These are phyloP conservation scores for Hygrophoropsis aurantiaca DNA, from an alignment of 768 basidiomycete genomes.

Conservation along the genomic window DNA sequence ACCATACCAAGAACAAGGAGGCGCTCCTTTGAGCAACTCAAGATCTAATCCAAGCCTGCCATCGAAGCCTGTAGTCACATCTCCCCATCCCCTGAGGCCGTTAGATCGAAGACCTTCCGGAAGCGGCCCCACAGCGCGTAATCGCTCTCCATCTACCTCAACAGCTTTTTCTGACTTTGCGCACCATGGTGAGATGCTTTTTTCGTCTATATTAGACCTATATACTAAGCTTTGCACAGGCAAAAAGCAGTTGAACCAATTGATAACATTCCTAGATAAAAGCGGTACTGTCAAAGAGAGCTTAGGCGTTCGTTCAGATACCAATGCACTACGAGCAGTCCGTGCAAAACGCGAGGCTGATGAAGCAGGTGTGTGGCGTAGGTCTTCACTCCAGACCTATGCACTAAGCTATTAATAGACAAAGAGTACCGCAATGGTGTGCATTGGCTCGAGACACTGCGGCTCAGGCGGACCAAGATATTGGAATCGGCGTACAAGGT, in stretches of 20 bases:
- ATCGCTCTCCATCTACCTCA: slow-evolving; percentile 79
- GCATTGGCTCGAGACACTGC: slow-evolving; percentile 89
- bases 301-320: slow-evolving; percentile 56
- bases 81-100: slow-evolving; percentile 74
- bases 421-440: slow-evolving; percentile 89
- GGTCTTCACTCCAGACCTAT: neutral
- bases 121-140: slow-evolving; percentile 50
- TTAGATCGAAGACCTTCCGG: slow-evolving; percentile 74
- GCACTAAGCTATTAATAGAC: slow-evolving; percentile 45
- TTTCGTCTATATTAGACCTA: neutral
- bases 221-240: slow-evolving; percentile 39
- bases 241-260: slow-evolving; percentile 82
- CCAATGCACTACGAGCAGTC: slow-evolving; percentile 68
- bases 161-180: slow-evolving; percentile 86
- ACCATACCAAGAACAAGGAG: slow-evolving; percentile 31
- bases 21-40: slow-evolving; percentile 32
- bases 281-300: slow-evolving; percentile 63
- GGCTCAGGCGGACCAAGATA: slow-evolving; percentile 79
- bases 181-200: slow-evolving; percentile 59
- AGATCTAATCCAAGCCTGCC: slow-evolving; percentile 48
- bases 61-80: slow-evolving; percentile 55
- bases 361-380: slow-evolving; percentile 68
- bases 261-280: slow-evolving; percentile 85
- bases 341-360: slow-evolving; percentile 88
- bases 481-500: slow-evolving; percentile 82